Base-by-base conservation (phyloP, 495 filamentous ascomycete species). In the Neurospora pannonica region DNA sequence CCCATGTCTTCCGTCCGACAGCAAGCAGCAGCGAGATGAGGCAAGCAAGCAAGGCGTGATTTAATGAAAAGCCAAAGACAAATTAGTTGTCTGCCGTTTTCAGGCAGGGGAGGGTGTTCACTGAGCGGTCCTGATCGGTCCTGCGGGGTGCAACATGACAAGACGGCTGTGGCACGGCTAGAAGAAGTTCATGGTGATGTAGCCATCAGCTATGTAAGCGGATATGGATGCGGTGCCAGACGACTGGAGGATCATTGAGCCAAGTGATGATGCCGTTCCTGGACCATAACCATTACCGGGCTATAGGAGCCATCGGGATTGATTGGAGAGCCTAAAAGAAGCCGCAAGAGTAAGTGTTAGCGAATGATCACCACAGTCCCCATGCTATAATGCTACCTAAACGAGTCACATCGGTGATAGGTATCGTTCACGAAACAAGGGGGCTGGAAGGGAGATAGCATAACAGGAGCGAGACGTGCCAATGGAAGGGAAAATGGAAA, bases 1-100 rank as follows among this genome's bases (percentile, higher is more conserved):
- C 67, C 70, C 73, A 75, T 73, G 54, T 76, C 71, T 19, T 34
- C 46, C 31, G 38, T 38, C 71, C 24, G 21, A 21, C 38, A 34
- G 54, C 31, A 34, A 67, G 28, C 28, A 67, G 28, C 15, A 67
- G 15, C 24, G 15, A 67, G 28, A 19, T 67, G 54, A 67, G 28
- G 28, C 28, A 67, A 67, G 7, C 54, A 67, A 34, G 54, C 28
- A 67, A 67, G 54, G 54, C 54, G 24, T 67, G 54, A 67, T 34
- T 34, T 34, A 17, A 67, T 62, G 54, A 67, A 36, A 36, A 8
- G 13, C 6, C 11, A 19, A 34, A 67, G 28, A 31, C 5, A 9
- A 34, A 36, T 34, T 28, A 31, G 28, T 67, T 34, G 28, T 15
- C 13, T 67, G 54, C 54, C 54, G 54, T 67, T 36, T 67, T 19